These are phyloP conservation scores for Boechera retrofracta DNA, from an alignment of 345 rosid species.

Conservation along the genomic window DNA sequence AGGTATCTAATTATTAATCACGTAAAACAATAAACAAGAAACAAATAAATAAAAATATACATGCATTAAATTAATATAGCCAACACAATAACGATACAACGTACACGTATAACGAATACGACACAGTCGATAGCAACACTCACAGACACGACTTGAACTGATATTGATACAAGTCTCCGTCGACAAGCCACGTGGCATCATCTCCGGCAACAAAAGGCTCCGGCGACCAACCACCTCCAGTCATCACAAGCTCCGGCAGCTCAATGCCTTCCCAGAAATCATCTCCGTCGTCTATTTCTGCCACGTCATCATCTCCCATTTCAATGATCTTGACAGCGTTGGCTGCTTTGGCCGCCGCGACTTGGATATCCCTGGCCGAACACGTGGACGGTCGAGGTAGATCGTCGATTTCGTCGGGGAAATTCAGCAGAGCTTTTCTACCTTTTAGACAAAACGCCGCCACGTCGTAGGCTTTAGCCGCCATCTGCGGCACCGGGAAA, in stretches of 20 bases:
- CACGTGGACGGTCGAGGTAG: constrained; percentile 65
- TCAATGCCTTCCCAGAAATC: constrained; percentile 86
- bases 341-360: constrained; percentile 79
- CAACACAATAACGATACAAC: constrained; percentile 37
- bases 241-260: constrained; percentile 63
- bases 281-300: constrained; percentile 43
- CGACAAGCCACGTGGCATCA: constrained; percentile 61
- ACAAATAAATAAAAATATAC: constrained; percentile 27
- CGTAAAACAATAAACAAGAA: constrained; percentile 31
- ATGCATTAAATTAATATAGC: constrained; percentile 38
- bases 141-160: constrained; percentile 60
- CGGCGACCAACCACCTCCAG: constrained; percentile 43
- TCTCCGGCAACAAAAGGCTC: constrained; percentile 53
- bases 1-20: constrained; percentile 14
- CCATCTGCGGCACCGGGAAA: constrained; percentile 85
- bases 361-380: constrained; percentile 76
- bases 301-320: constrained; percentile 30
- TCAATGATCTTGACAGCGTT: constrained; percentile 41
- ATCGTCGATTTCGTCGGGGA: constrained; percentile 69
- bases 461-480: constrained; percentile 83
- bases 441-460: constrained; percentile 82
- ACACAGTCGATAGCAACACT: constrained; percentile 34
- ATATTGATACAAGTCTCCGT: constrained; percentile 49
- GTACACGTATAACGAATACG: constrained; percentile 43
- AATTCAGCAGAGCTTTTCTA: constrained; percentile 77